A percentile compares a stretch with the other conserved stretches of the same genome.
phyloP scores from a whole-genome alignment of 306 rosid genomes.

The Luffa aegyptiaca region DNA sequence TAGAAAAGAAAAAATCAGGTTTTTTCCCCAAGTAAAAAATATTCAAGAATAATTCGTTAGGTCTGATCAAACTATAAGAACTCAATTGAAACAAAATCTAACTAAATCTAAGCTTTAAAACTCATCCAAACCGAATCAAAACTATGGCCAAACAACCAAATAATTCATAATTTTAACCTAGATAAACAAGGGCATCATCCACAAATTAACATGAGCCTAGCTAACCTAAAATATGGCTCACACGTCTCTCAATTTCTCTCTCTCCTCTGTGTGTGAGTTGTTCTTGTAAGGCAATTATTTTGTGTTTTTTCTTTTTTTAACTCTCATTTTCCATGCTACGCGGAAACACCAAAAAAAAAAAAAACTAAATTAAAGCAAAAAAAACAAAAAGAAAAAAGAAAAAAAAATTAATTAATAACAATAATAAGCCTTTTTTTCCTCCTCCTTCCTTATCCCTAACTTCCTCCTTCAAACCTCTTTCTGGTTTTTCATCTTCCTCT shows the following conservation, averaged over 20 bases:
- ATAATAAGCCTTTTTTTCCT: too few species aligned
- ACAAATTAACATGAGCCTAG: neutral
- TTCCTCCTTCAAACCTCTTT: neutral
- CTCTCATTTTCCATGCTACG: neutral
- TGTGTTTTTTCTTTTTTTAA: neutral
- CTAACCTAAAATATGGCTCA: neutral
- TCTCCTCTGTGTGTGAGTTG: neutral
- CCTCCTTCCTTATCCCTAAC: neutral
- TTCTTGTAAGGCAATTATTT: neutral
- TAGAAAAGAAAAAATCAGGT: too few species aligned
- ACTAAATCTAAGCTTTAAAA: too few species aligned
- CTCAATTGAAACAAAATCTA: too few species aligned
- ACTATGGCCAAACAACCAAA: too few species aligned
- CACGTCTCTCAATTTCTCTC: constrained; percentile 4
- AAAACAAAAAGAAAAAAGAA: neutral
- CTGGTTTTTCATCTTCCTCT: neutral
- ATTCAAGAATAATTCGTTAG: too few species aligned
- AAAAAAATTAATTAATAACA: too few species aligned
- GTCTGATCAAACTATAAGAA: too few species aligned
- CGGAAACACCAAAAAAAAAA: neutral
- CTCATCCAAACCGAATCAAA: too few species aligned
- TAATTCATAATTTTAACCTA: too few species aligned
- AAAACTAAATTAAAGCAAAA: neutral
- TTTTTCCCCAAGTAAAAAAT: too few species aligned
- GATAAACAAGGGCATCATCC: neutral